Evolutionary conservation across 305 asterid species (phyloP), one percentile per base, ranked within the genome.

Genomic region (Fraxinus dipetala): DNA sequence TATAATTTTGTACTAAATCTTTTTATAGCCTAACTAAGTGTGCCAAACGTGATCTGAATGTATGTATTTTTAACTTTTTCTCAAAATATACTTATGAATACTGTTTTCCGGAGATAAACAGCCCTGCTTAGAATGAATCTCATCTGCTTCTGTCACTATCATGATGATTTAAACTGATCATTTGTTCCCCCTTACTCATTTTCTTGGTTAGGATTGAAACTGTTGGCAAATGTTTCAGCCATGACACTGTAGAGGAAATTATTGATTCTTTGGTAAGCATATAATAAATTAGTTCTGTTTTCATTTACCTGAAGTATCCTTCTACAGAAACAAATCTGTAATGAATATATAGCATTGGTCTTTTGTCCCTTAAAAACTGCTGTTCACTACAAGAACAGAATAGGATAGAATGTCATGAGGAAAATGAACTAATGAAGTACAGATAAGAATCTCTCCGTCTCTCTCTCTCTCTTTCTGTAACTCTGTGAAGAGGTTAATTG

Each of bases 211-310:
- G 99, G 97, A 91, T 94, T 77, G 83, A 82, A 82, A 86, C 87
- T 75, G 83, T 96, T 67, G 94, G 95, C 88, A 90, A 91, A 91
- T 94, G 98, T 86, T 96, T 96, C 91, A 81, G 98, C 90, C 96
- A 90, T 36, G 94, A 91, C 83, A 90, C 97, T 22, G 97, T 96
- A 18, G 99, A 94, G 88, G 99, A 94, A 89, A 94, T 96, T 73
- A 85, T 96, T 85, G 94, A 89, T 80, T 87, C 94, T 78, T 85
- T 96, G 98, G 99, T 96, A 87, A 88, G 97, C 84, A 72, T 43
- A 40, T 31, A 32, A 48, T 77, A 69, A 36, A 67, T 72, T 14
- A 30, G 35, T 35, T n/a, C 35, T 69, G 18, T 73, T 32, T 11
- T 35, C 83, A 31, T 43, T 32, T 61, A 77, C 65, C 72, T 73